Percentiles rank a stretch among this genome's conserved stretches.
Evolutionary conservation across 208 protist species (phyloP).

Genomic region (Polymyxa betae): DNA sequence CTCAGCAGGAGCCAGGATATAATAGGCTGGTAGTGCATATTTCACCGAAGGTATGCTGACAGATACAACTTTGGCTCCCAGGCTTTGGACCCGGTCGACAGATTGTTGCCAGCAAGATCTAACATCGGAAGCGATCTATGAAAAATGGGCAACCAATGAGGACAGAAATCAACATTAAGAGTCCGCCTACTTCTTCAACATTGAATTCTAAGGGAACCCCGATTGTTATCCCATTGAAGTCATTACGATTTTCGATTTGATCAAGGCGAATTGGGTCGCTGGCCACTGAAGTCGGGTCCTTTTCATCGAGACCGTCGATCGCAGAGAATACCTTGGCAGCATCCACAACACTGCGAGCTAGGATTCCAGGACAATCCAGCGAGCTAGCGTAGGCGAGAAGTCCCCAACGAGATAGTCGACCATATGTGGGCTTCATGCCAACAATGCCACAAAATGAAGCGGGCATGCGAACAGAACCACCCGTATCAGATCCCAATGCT

Average conservation of each 20-base stretch:
- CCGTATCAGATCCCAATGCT: conserved; percentile 71
- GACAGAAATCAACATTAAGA: too few relatives aligned
- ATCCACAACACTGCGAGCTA: conserved; percentile 57
- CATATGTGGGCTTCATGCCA: conserved; percentile 73
- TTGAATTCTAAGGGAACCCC: conserved; percentile 69
- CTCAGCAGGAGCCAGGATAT: conserved; percentile 71
- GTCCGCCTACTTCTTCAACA: conserved; percentile 64
- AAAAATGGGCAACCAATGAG: too few relatives aligned
- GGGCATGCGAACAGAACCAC: conserved; percentile 71
- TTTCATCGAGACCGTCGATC: not conserved
- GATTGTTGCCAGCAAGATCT: not conserved
- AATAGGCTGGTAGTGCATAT: conserved; percentile 70
- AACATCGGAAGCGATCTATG: not conserved
- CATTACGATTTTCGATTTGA: too few relatives aligned
- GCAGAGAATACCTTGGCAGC: not conserved
- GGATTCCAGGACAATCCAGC: conserved; percentile 70
- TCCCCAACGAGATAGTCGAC: conserved; percentile 67
- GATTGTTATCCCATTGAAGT: conserved; percentile 64
- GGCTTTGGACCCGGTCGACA: conserved; percentile 12
- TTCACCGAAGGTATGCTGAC: conserved; percentile 66
- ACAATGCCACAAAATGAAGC: conserved; percentile 71
- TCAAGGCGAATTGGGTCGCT: not conserved
- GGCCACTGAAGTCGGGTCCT: not conserved
- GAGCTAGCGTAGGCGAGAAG: conserved; percentile 69
- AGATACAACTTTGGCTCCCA: conserved; percentile 65